These are phyloP conservation scores for Colletotrichum neosansevieriae DNA, from an alignment of 2,329 filamentous ascomycete species.

Conservation along the genomic window DNA sequence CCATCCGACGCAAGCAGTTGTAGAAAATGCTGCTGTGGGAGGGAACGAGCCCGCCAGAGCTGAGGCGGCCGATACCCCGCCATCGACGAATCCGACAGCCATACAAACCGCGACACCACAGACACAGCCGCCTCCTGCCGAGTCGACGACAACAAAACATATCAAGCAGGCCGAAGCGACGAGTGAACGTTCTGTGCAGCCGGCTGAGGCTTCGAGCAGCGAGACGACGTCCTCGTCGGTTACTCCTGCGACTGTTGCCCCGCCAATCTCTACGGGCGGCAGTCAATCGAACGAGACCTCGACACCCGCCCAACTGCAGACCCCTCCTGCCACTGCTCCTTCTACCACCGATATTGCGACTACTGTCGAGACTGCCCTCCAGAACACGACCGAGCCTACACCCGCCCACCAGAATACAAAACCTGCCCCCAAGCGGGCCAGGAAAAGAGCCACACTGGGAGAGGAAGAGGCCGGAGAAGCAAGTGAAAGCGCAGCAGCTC, in stretches of 20 bases:
- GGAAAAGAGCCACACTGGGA: slow-evolving; percentile 27
- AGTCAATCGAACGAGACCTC: slow-evolving; percentile 10
- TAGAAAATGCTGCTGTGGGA: not conserved
- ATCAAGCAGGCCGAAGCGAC: not conserved
- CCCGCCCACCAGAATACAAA: not conserved
- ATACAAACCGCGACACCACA: not conserved
- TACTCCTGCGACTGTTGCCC: not conserved
- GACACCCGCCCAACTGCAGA: slow-evolving; percentile 24
- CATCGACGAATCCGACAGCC: slow-evolving; percentile 17
- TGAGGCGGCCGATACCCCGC: slow-evolving; percentile 27
- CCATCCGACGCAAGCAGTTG: not conserved
- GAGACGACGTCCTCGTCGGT: not conserved
- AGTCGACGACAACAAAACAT: not conserved
- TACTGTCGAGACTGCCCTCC: slow-evolving; percentile 8
- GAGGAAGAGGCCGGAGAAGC: slow-evolving; percentile 31
- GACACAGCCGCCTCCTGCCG: not conserved
- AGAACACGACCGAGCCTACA: not conserved
- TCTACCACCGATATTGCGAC: not conserved
- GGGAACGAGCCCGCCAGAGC: not conserved
- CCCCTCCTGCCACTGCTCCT: slow-evolving; percentile 25
- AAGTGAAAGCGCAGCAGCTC: slow-evolving; percentile 6
- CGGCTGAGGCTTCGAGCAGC: not conserved
- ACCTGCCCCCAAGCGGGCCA: slow-evolving; percentile 26
- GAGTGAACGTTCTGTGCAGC: not conserved
- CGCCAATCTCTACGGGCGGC: not conserved